Conservation (phyloP, 805 yeast genomes). For the Wickerhamomyces mucosus region DNA sequence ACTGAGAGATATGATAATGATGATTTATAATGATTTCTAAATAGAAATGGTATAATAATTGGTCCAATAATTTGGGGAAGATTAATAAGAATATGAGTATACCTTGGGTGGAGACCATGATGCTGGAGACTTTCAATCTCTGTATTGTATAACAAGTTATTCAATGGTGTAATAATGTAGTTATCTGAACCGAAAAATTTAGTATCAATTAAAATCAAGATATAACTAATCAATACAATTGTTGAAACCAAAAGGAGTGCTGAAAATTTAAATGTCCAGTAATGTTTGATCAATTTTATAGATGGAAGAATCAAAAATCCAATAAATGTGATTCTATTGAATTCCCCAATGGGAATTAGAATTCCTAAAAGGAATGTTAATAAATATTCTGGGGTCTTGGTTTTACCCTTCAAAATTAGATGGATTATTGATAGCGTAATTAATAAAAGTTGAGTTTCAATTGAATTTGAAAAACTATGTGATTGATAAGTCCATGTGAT, state of each 20-base stretch:
- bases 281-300: slow-evolving; percentile 33
- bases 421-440: slow-evolving; percentile 33
- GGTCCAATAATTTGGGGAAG: slow-evolving; percentile 84
- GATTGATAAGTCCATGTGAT: slow-evolving; percentile 73
- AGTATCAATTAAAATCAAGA: slow-evolving; percentile 49
- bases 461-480: slow-evolving; percentile 82
- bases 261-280: slow-evolving; percentile 25
- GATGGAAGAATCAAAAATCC: slow-evolving; percentile 66
- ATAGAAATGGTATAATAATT: slow-evolving; percentile 34
- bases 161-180: slow-evolving; percentile 56
- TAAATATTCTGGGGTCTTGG: slow-evolving; percentile 10
- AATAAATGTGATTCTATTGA: slow-evolving; percentile 78
- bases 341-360: slow-evolving; percentile 55
- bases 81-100: slow-evolving; percentile 66
- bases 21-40: slow-evolving; percentile 20
- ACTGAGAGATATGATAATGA: slow-evolving; percentile 53
- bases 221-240: slow-evolving; percentile 24
- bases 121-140: slow-evolving; percentile 44
- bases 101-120: slow-evolving; percentile 81
- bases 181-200: slow-evolving; percentile 21
- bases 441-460: slow-evolving; percentile 48
- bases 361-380: slow-evolving; percentile 31
- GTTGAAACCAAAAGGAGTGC: slow-evolving; percentile 26
- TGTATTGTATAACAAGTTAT: slow-evolving; percentile 67
- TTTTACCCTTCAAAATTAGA: slow-evolving; percentile 12